Evolutionary conservation across 176 grass and related monocot species (phyloP).

Genomic region (Dendrocalamus sinicus): DNA sequence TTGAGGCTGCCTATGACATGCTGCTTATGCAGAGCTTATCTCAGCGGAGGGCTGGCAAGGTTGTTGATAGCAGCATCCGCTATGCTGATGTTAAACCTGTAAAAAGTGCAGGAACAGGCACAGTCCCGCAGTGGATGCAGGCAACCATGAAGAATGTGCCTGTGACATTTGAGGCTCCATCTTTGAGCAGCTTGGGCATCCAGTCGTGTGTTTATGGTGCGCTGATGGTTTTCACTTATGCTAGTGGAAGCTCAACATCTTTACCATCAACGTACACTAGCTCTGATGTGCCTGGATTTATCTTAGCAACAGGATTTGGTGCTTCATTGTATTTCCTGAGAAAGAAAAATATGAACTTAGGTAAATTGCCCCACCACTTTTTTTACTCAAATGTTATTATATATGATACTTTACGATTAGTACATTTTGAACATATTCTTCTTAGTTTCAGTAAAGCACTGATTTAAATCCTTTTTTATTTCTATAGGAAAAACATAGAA

Average conservation of each 20-base stretch:
- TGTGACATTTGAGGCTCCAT: conserved; percentile 71
- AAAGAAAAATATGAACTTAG: conserved; percentile 93
- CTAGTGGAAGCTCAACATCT: conserved; percentile 66
- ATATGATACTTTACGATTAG: neutral
- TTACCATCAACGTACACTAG: conserved; percentile 68
- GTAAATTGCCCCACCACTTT: conserved; percentile 43
- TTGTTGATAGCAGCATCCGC: conserved; percentile 72
- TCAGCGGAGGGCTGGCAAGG: conserved; percentile 80
- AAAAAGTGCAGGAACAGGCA: conserved; percentile 51
- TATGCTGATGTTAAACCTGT: conserved; percentile 94
- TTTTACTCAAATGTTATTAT: neutral
- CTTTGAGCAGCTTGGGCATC: conserved; percentile 66
- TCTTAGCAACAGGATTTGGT: conserved; percentile 86
- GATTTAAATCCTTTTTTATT: conserved; percentile 1
- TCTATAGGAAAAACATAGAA: neutral
- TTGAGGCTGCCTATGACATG: conserved; percentile 92
- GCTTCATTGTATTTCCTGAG: conserved; percentile 91
- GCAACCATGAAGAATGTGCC: conserved; percentile 66
- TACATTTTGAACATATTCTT: neutral
- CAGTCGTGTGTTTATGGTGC: conserved; percentile 81
- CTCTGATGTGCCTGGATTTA: conserved; percentile 71
- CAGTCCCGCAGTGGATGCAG: conserved; percentile 77
- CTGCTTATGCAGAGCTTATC: conserved; percentile 94
- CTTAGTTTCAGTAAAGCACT: neutral
- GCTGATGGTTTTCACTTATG: conserved; percentile 86